Evolutionary conservation across 352 stramenopile genomes (phyloP).

Genomic region (Pythium pectinolyticum): DNA sequence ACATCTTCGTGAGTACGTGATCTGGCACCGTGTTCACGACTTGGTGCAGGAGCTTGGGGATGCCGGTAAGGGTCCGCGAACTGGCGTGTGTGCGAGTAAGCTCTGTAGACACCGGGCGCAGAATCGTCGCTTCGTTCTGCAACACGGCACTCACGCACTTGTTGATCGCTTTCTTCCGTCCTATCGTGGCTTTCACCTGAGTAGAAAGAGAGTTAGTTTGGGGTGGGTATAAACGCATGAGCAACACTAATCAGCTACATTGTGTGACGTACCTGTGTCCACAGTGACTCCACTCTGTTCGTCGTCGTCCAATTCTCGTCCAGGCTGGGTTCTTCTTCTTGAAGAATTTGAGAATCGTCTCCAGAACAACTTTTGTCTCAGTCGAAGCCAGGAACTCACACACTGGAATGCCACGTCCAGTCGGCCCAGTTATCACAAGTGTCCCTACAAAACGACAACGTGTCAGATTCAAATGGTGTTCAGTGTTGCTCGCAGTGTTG

Average conservation of each 20-base stretch:
- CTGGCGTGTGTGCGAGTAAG: not conserved
- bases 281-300: conserved; percentile 6
- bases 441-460: not conserved
- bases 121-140: conserved; percentile 1
- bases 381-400: conserved; percentile 20
- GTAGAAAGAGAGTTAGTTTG: not conserved
- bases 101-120: not conserved
- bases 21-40: not conserved
- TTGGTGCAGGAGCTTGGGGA: not conserved
- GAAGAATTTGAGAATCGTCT: conserved; percentile 12
- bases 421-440: conserved; percentile 3
- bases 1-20: not conserved
- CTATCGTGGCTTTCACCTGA: not conserved
- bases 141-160: not conserved
- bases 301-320: conserved; percentile 9
- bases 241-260: no score
- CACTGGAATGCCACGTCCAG: conserved; percentile 19
- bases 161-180: not conserved
- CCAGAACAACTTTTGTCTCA: conserved; percentile 7
- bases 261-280: no score
- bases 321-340: conserved; percentile 6
- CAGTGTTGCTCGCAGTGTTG: not conserved
- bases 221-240: not conserved
- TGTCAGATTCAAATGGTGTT: not conserved
- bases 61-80: not conserved